Evolutionary conservation across 163 green algal genomes (phyloP).

Genomic region (Chlamydomonas reinhardtii): DNA sequence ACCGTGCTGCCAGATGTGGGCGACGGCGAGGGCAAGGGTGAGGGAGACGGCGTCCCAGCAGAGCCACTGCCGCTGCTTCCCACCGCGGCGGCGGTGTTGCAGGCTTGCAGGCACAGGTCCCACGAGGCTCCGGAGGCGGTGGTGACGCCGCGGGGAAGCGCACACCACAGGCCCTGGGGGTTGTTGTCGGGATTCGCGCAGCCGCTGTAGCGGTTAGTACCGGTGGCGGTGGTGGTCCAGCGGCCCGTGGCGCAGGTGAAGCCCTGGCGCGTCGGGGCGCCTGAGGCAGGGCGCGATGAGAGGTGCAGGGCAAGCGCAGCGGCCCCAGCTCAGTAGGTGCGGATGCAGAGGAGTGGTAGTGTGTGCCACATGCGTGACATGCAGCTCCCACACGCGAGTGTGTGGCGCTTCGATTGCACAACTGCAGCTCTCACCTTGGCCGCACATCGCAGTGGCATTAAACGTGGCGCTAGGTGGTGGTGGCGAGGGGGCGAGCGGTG

Average conservation of each 20-base stretch:
- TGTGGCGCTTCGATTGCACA: too few relatives aligned
- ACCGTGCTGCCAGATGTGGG: too few relatives aligned
- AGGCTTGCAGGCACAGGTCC: not conserved
- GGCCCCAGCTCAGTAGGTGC: too few relatives aligned
- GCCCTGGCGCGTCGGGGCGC: not conserved
- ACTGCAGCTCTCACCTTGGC: not conserved
- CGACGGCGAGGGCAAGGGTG: too few relatives aligned
- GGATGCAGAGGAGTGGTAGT: too few relatives aligned
- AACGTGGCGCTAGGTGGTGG: not conserved
- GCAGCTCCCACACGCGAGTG: too few relatives aligned
- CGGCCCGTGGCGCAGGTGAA: not conserved
- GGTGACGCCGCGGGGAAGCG: not conserved
- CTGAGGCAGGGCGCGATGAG: not conserved
- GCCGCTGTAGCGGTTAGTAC: not conserved
- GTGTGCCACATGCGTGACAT: too few relatives aligned
- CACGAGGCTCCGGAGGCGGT: not conserved
- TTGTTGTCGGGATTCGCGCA: not conserved
- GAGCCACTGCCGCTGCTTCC: not conserved
- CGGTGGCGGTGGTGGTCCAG: not conserved
- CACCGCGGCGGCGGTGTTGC: not conserved
- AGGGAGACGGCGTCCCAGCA: too few relatives aligned
- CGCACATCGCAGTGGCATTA: not conserved
- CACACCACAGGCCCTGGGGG: not conserved
- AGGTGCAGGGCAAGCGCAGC: not conserved
- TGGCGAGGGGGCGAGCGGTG: not conserved